A percentile compares a stretch with the other conserved stretches of the same genome.
These are phyloP conservation scores for Calonectria pauciramosa DNA, from an alignment of 2,329 filamentous ascomycete genomes.

Conservation along the genomic window DNA sequence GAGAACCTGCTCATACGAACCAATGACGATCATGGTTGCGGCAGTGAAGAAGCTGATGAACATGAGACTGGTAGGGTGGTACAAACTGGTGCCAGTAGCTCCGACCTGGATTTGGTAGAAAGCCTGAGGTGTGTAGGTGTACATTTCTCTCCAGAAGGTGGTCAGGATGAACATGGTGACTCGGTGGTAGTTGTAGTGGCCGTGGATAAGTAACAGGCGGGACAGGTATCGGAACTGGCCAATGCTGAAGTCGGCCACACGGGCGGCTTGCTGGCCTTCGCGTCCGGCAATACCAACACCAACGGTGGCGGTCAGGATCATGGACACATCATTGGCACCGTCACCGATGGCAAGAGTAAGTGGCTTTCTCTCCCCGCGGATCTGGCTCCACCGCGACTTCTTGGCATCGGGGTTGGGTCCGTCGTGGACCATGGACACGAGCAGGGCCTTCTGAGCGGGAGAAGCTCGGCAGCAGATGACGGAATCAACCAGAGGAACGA, in stretches of 20 bases:
- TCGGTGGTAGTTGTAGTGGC: slow-evolving; percentile 90
- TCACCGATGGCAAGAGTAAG: slow-evolving; percentile 94
- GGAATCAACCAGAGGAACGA: slow-evolving; percentile 87
- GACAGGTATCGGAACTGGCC: slow-evolving; percentile 91
- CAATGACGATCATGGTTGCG: slow-evolving; percentile 90
- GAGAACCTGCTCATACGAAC: slow-evolving; percentile 93
- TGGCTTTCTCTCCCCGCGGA: neutral
- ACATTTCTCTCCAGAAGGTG: slow-evolving; percentile 91
- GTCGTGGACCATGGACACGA: slow-evolving; percentile 85
- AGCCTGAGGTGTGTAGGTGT: slow-evolving; percentile 89
- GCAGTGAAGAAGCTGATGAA: slow-evolving; percentile 94
- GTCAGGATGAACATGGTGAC: slow-evolving; percentile 90
- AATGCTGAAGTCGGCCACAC: slow-evolving; percentile 92
- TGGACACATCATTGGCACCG: slow-evolving; percentile 93
- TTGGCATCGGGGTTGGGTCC: slow-evolving; percentile 57
- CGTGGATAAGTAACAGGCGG: slow-evolving; percentile 86
- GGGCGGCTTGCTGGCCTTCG: slow-evolving; percentile 89
- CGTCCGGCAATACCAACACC: slow-evolving; percentile 94
- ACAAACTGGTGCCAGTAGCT: slow-evolving; percentile 91
- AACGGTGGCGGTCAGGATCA: slow-evolving; percentile 90
- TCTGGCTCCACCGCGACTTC: slow-evolving; percentile 49
- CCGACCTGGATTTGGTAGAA: slow-evolving; percentile 87
- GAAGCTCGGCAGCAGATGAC: slow-evolving; percentile 95
- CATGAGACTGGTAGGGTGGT: slow-evolving; percentile 79
- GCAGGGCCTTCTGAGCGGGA: slow-evolving; percentile 89